Base-by-base conservation (phyloP, 768 basidiomycete genomes). In the Termitomyces sp. region DNA sequence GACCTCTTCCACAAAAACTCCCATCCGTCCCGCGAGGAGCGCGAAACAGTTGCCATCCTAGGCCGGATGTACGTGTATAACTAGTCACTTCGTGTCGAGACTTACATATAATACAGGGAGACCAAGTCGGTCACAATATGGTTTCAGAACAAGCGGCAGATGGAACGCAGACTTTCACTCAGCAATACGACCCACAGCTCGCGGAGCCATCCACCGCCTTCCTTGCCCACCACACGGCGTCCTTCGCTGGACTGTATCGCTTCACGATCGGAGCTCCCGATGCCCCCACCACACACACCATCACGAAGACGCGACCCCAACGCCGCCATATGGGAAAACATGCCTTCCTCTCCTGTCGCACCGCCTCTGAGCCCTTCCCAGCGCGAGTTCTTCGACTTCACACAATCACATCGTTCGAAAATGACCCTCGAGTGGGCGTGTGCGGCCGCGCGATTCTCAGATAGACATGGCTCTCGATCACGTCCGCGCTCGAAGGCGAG, bases 141-240 rank as follows among this genome's bases (percentile, higher is more conserved):
- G 88, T 89, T 89, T 66, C 88, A 90, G 70, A 90, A 90, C 67
- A 88, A 83, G 69, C 83, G 88, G 15, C 86, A 89, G 63, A 84
- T 81, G 40, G 82, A 84, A 60, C 80, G 82, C 62, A 80, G 80
- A 62, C 74, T 76, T 26, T 78, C 80, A 24, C 69, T 79, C 45
- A 70, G 72, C 58, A 76, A 71, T 52, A 69, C 65, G 2, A 54
- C 62, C 57, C 67, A 65, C 37, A 66, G 60, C 60, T 60, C 65
- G 22, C 38, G 58, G 56, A 46, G 62, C 58, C 45, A 55, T 62
- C 57, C 62, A 47, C 65, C 65, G 5, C 68, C 64, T 48, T 64
- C 56, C 19, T 53, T 57, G 37, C 57, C 49, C 45, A 64, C 61
- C 45, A 66, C 68, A 38, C 62, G 68, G 11, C 74, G 74, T 38